A percentile compares a stretch with the other conserved stretches of the same genome.
phyloP scores from a whole-genome alignment of 768 basidiomycete genomes.

The Clavaria fumosa region DNA sequence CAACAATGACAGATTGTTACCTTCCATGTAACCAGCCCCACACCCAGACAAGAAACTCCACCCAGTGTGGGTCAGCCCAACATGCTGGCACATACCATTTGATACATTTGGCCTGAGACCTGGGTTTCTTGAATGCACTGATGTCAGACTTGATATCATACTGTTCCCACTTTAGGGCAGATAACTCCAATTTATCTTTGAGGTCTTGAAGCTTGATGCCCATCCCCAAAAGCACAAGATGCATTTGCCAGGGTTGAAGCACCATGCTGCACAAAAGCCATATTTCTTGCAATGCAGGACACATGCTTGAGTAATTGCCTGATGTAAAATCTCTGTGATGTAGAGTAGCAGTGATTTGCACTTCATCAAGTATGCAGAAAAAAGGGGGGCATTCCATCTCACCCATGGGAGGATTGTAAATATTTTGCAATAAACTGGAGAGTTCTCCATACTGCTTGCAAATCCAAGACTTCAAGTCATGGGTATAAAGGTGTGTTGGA shows the following conservation, averaged over 20 bases:
- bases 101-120: conserved; percentile 5
- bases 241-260: conserved; percentile 1
- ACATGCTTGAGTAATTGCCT: conserved; percentile 16
- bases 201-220: conserved; percentile 3
- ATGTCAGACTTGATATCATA: conserved; percentile 3
- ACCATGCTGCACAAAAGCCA: neutral
- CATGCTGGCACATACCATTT: conserved; percentile 4
- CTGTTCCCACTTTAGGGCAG: neutral
- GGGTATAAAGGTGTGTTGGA: neutral
- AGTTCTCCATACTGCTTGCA: neutral
- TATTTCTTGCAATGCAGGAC: neutral
- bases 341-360: conserved; percentile 28
- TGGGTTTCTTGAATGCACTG: conserved; percentile 5
- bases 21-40: conserved; percentile 8
- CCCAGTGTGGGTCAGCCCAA: conserved; percentile 5
- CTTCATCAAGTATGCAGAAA: conserved; percentile 32
- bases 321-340: conserved; percentile 10
- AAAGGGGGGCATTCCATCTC: conserved; percentile 19
- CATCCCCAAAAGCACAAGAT: conserved; percentile 5
- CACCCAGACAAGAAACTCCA: conserved; percentile 5
- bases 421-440: neutral
- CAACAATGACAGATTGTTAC: too few relatives aligned
- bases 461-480: neutral
- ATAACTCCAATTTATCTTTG: neutral
- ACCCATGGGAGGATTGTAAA: conserved; percentile 6